These are phyloP conservation scores for Sclerotinia spermophila DNA, from an alignment of 2,329 filamentous ascomycete species.

Conservation along the genomic window DNA sequence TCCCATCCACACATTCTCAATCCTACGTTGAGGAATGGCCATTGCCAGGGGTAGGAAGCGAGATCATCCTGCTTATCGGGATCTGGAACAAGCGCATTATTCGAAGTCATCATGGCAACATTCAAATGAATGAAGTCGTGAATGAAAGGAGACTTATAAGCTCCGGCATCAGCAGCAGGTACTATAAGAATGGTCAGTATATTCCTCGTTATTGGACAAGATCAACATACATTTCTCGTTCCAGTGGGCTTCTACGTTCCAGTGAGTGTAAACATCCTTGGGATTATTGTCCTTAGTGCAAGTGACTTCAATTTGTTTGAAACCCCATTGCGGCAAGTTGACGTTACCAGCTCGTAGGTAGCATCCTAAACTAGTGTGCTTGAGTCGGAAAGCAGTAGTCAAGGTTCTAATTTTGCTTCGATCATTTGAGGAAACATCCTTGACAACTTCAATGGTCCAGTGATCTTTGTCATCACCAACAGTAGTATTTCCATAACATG, in stretches of 20 bases:
- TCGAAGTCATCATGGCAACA: constrained; percentile 99
- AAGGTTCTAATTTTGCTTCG: constrained; percentile 82
- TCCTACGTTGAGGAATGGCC: constrained; percentile 92
- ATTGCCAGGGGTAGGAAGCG: constrained; percentile 96
- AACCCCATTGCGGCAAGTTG: constrained; percentile 97
- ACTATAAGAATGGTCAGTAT: constrained; percentile 52
- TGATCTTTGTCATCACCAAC: constrained; percentile 97
- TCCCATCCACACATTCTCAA: constrained; percentile 99
- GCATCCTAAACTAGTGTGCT: constrained; percentile 77
- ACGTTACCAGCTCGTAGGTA: constrained; percentile 94
- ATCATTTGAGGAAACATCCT: constrained; percentile 75
- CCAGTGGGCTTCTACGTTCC: constrained; percentile 94
- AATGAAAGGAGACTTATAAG: constrained; percentile 95
- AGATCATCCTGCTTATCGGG: constrained; percentile 99
- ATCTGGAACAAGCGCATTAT: constrained; percentile 95
- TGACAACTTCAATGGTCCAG: constrained; percentile 90
- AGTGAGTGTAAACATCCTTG: constrained; percentile 91
- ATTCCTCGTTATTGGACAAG: neutral
- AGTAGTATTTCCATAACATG: constrained; percentile 91
- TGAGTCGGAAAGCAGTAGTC: constrained; percentile 88
- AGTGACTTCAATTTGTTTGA: constrained; percentile 98
- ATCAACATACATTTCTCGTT: constrained; percentile 80
- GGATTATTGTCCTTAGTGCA: constrained; percentile 93
- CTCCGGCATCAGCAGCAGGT: constrained; percentile 80
- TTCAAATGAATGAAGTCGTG: constrained; percentile 98